phyloP scores from a whole-genome alignment of 2,329 filamentous ascomycete species.

The Endothia cerciana region DNA sequence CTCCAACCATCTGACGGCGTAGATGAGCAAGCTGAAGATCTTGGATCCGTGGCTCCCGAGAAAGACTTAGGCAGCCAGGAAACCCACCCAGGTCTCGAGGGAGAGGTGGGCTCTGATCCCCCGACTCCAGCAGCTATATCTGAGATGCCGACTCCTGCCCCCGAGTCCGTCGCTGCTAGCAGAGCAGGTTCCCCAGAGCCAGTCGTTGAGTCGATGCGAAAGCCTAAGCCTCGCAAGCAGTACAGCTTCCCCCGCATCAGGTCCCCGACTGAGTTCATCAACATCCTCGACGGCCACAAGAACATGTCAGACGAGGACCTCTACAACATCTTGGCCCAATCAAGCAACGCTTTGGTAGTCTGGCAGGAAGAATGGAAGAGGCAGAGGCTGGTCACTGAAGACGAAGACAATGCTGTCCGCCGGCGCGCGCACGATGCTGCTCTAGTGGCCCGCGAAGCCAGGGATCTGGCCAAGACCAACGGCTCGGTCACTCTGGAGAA shows the following conservation, averaged over 20 bases:
- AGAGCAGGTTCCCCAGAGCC: conserved; percentile 26
- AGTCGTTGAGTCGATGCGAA: conserved; percentile 23
- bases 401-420: conserved; percentile 60
- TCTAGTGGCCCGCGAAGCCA: conserved; percentile 40
- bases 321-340: conserved; percentile 47
- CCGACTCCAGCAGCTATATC: conserved; percentile 34
- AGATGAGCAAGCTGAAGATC: conserved; percentile 20
- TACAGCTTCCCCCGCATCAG: conserved; percentile 56
- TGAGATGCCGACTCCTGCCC: conserved; percentile 24
- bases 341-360: conserved; percentile 50
- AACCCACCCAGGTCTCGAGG: conserved; percentile 15
- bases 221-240: conserved; percentile 35
- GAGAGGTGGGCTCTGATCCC: conserved; percentile 26
- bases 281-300: conserved; percentile 54
- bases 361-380: conserved; percentile 60
- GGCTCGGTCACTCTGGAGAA: conserved; percentile 49
- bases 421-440: conserved; percentile 52
- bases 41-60: conserved; percentile 21
- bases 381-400: conserved; percentile 55
- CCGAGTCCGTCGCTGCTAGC: conserved; percentile 25
- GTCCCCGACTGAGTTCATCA: conserved; percentile 52
- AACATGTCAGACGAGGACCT: conserved; percentile 52
- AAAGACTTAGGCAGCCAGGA: conserved; percentile 21
- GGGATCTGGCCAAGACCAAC: conserved; percentile 36
- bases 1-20: conserved; percentile 23